Evolutionary conservation across 2,329 filamentous ascomycete species (phyloP).

Genomic region (Aureobasidium uvarum): DNA sequence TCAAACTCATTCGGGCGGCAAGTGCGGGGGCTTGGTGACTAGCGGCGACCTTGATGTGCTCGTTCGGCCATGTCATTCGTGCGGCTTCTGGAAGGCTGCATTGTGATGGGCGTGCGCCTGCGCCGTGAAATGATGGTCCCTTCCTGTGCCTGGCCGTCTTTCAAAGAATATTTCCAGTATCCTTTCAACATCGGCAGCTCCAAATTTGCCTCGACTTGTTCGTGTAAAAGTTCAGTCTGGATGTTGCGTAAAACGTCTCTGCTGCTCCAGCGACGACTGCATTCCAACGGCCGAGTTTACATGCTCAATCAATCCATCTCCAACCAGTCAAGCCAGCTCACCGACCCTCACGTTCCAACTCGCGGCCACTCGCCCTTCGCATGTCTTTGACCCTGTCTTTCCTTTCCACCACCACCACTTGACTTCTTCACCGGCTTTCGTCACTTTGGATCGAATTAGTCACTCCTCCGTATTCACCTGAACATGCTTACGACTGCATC

Average conservation of each 20-base stretch:
- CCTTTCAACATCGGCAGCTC: not conserved
- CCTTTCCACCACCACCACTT: not conserved
- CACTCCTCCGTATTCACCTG: not conserved
- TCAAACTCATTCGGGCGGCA: not conserved
- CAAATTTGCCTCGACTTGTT: not conserved
- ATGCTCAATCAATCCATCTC: slow-evolving; percentile 11
- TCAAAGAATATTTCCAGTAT: not conserved
- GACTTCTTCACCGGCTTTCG: not conserved
- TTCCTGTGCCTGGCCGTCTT: slow-evolving; percentile 16
- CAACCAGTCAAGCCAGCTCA: slow-evolving; percentile 1
- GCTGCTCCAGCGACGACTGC: slow-evolving; percentile 20
- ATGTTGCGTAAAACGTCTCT: slow-evolving; percentile 10
- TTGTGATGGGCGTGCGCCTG: slow-evolving; percentile 3
- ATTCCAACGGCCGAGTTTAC: slow-evolving; percentile 20
- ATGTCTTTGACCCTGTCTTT: slow-evolving; percentile 14
- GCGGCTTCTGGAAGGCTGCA: slow-evolving; percentile 9
- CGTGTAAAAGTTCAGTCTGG: not conserved
- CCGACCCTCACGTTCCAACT: slow-evolving; percentile 15
- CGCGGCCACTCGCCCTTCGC: not conserved
- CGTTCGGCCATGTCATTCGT: slow-evolving; percentile 9
- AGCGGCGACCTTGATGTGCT: not conserved
- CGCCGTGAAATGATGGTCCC: slow-evolving; percentile 3
- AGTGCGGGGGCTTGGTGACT: not conserved
- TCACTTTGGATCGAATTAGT: not conserved
- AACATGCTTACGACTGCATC: slow-evolving; percentile 16